Evolutionary conservation across 2,329 filamentous ascomycete species (phyloP), one percentile per base, ranked within the genome.

Genomic region (Neofusicoccum umdonicola): DNA sequence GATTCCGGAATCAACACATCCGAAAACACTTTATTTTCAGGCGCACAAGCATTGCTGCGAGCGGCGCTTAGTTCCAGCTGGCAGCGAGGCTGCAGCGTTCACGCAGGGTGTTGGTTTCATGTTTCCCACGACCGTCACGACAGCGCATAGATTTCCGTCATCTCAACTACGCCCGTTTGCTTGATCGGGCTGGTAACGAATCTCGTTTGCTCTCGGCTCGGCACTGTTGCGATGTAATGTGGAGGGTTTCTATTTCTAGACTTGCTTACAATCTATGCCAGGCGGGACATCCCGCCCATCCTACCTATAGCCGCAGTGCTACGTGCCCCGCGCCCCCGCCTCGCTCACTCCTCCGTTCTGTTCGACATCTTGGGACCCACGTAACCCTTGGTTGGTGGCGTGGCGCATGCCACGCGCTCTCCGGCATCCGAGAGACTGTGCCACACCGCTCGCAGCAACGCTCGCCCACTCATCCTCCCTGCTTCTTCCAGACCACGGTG

Each of bases 71-170:
- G 9, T 37, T 35, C 11, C 45, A 31, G 17, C 31, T 34, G 54
- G 13, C 4, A 13, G 15, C 19, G 37, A 41, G 35, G 22, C 50
- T 39, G 50, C 37, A 9, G 41, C 54, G 39, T 58, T 45, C 31
- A 12, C 13, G 15, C 42, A 58, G 22, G 13, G 31, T 12, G 15
- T 47, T 47, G 31, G 56, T 60, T 60, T 45, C 42, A 60, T 47
- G 56, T 60, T 60, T 47, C 50, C 31, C 56, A 60, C 56, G 56
- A 60, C 56, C n/a, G 56, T 60, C 19, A 60, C 56, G 56, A 60
- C 56, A 60, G 56, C 56, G 56, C 56, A 60, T 60, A 60, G 56
- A 60, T 27, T 22, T 48, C 11, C 11, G 56, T 47, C 56, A 12
- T 22, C 37, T 27, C n/a, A 19, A 35, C 56, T 11, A 17, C 8